phyloP scores from a whole-genome alignment of 768 basidiomycete species.

The Russula sp. region DNA sequence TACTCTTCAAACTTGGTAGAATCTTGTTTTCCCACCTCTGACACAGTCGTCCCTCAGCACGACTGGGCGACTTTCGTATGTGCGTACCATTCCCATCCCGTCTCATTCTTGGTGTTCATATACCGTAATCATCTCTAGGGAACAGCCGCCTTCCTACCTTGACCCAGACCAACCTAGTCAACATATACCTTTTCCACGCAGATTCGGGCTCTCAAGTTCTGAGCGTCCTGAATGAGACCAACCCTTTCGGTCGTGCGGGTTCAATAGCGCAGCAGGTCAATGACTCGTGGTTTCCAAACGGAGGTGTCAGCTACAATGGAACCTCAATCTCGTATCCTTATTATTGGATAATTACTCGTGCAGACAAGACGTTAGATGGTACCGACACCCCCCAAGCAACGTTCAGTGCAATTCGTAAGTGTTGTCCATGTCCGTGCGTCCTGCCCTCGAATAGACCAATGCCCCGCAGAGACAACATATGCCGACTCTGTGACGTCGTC shows the following conservation, averaged over 20 bases:
- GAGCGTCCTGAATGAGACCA: slow-evolving; percentile 42
- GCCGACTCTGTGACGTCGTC: slow-evolving; percentile 64
- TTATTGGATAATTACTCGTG: slow-evolving; percentile 74
- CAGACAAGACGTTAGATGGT: slow-evolving; percentile 53
- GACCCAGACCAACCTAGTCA: slow-evolving; percentile 58
- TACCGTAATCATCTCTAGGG: slow-evolving; percentile 47
- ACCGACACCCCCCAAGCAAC: slow-evolving; percentile 63
- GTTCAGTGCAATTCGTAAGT: slow-evolving; percentile 80
- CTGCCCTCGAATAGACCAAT: slow-evolving; percentile 28
- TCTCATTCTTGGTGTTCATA: slow-evolving; percentile 24
- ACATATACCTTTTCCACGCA: slow-evolving; percentile 75
- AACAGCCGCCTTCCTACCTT: slow-evolving; percentile 69
- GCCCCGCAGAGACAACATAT: slow-evolving; percentile 63
- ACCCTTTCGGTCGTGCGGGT: slow-evolving; percentile 56
- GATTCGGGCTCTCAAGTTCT: slow-evolving; percentile 56
- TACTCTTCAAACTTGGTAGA: slow-evolving; percentile 65
- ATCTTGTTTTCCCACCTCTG: slow-evolving; percentile 68
- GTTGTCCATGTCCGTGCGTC: slow-evolving; percentile 1
- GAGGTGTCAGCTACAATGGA: slow-evolving; percentile 48
- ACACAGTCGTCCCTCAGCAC: slow-evolving; percentile 63
- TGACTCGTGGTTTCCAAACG: slow-evolving; percentile 69
- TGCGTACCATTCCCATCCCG: slow-evolving; percentile 43
- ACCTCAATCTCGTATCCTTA: slow-evolving; percentile 62
- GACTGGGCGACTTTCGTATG: slow-evolving; percentile 77
- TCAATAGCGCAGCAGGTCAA: slow-evolving; percentile 54